Evolutionary conservation across 805 yeast species (phyloP).

Genomic region (Vanderwaltozyma verrucispora): DNA sequence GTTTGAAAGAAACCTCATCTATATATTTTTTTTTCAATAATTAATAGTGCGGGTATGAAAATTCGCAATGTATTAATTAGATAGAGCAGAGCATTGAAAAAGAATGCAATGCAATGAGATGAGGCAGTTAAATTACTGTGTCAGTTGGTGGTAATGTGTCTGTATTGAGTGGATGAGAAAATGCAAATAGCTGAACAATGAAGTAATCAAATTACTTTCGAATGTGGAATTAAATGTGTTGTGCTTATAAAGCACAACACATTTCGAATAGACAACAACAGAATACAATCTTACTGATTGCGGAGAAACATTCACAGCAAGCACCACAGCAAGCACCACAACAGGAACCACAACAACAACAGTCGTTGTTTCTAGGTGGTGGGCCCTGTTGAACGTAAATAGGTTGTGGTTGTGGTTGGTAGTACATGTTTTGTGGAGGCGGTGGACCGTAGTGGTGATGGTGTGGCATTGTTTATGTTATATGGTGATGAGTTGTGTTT

Average conservation of each 20-base stretch:
- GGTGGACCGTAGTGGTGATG: constrained; percentile 5
- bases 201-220: too few relatives aligned
- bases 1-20: too few relatives aligned
- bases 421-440: constrained; percentile 18
- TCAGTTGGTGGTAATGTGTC: too few relatives aligned
- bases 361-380: constrained; percentile 9
- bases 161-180: too few relatives aligned
- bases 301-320: constrained; percentile 5
- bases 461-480: background rate
- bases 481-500: too few relatives aligned
- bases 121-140: too few relatives aligned
- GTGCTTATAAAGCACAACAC: constrained; percentile 9
- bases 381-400: constrained; percentile 21
- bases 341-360: constrained; percentile 18
- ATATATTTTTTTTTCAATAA: too few relatives aligned
- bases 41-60: too few relatives aligned
- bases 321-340: constrained; percentile 14
- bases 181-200: too few relatives aligned
- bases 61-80: too few relatives aligned
- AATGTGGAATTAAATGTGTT: too few relatives aligned
- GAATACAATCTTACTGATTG: constrained; percentile 12
- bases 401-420: constrained; percentile 22
- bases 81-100: too few relatives aligned
- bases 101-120: background rate
- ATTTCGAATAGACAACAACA: constrained; percentile 19